Percentiles rank a stretch among this genome's conserved stretches.
Evolutionary conservation across 345 rosid genomes (phyloP).

Genomic region (Kernera saxatilis): DNA sequence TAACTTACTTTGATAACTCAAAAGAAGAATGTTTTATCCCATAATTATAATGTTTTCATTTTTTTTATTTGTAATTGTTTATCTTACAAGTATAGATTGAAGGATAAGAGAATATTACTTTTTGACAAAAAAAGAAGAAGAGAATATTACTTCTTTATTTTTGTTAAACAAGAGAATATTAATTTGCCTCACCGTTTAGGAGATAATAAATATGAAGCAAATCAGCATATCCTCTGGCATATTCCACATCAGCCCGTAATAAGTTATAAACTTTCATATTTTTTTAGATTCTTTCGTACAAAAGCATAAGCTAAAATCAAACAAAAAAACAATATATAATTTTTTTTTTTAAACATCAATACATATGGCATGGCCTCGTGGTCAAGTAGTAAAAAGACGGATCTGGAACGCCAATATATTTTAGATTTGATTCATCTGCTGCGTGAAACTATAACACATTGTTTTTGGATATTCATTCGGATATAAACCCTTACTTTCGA

Average conservation of each 20-base stretch:
- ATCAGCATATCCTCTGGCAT: constrained; percentile 33
- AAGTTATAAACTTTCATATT: background rate
- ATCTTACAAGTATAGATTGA: background rate
- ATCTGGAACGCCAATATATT: no score
- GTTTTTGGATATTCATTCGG: no score
- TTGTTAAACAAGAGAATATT: background rate
- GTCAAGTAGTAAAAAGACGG: no score
- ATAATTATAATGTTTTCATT: background rate
- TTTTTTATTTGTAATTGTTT: background rate
- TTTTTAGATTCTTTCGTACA: constrained; percentile 6
- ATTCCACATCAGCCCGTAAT: background rate
- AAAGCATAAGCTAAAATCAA: background rate
- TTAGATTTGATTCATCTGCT: no score
- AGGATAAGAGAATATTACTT: background rate
- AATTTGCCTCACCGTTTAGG: background rate
- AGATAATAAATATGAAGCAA: background rate
- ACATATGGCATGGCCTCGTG: no score
- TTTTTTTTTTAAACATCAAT: no score
- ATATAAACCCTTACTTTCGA: no score
- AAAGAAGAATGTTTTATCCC: background rate
- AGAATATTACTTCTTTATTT: background rate
- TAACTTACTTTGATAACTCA: background rate
- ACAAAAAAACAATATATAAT: background rate
- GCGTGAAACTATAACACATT: no score
- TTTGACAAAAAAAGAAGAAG: background rate